phyloP scores from a whole-genome alignment of 345 rosid genomes.

The Zanthoxylum bungeanum region DNA sequence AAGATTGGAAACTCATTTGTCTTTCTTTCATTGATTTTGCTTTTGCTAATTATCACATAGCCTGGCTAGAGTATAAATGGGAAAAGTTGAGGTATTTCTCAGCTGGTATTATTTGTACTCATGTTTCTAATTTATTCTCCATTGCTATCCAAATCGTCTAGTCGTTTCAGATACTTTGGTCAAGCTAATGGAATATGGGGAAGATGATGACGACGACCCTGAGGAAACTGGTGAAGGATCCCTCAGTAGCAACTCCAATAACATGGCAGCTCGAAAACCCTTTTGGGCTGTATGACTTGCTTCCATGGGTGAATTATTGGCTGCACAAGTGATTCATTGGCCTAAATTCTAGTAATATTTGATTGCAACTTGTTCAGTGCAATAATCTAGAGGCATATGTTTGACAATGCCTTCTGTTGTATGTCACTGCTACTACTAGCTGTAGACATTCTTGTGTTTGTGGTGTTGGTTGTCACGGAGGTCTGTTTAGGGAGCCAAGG shows the following conservation, averaged over 20 bases:
- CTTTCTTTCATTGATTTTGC: not conserved
- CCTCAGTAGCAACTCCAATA: slow-evolving; percentile 11
- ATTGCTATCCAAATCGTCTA: not conserved
- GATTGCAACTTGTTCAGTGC: not conserved
- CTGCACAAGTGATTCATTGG: not conserved
- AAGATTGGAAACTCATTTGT: slow-evolving; percentile 3
- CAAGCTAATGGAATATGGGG: slow-evolving; percentile 81
- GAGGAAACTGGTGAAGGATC: slow-evolving; percentile 40
- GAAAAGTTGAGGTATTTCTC: not conserved
- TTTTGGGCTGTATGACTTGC: slow-evolving; percentile 57
- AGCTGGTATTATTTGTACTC: not conserved
- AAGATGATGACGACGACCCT: slow-evolving; percentile 53
- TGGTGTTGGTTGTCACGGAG: not conserved
- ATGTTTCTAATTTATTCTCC: not conserved
- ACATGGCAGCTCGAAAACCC: slow-evolving; percentile 39
- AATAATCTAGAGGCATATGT: not conserved
- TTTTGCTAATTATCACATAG: slow-evolving; percentile 3
- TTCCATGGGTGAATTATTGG: not conserved
- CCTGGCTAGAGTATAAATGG: not conserved
- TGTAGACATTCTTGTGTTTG: not conserved
- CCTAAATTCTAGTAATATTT: not conserved
- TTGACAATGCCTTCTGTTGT: not conserved
- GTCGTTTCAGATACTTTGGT: slow-evolving; percentile 67
- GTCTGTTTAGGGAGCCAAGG: not conserved
- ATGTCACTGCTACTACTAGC: not conserved